Percentiles rank a stretch among this genome's conserved stretches.
Evolutionary conservation across 2,329 filamentous ascomycete genomes (phyloP).

Genomic region (Penicillium sclerotiorum): DNA sequence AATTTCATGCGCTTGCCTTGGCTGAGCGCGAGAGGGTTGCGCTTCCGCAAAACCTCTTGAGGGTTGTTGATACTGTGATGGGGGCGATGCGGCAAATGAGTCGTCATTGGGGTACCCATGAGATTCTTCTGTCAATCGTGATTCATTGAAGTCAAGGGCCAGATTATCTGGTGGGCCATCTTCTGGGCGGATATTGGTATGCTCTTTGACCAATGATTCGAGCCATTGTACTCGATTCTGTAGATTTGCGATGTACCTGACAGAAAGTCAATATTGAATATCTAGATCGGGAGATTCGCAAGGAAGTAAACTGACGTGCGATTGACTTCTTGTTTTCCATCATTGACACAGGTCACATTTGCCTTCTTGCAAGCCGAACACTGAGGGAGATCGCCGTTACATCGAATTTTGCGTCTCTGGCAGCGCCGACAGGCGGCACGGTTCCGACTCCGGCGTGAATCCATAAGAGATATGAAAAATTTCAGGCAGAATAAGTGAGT

Average conservation of each 20-base stretch:
- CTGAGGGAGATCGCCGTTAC: conserved; percentile 47
- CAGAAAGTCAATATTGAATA: background rate
- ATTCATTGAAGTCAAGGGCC: conserved; percentile 9
- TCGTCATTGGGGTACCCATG: conserved; percentile 1
- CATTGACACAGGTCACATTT: conserved; percentile 47
- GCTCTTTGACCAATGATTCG: conserved; percentile 47
- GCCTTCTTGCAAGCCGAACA: conserved; percentile 52
- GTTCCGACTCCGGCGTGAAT: conserved; percentile 34
- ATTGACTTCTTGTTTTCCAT: conserved; percentile 49
- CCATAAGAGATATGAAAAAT: conserved; percentile 17
- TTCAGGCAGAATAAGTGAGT: background rate
- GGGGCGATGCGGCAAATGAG: background rate
- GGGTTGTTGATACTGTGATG: conserved; percentile 13
- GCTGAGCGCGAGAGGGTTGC: conserved; percentile 12
- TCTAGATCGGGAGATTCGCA: background rate
- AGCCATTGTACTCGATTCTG: conserved; percentile 51
- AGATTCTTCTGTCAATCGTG: background rate
- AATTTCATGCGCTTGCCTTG: conserved; percentile 52
- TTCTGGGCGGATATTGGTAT: conserved; percentile 47
- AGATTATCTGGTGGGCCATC: too few relatives aligned
- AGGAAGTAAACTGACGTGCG: conserved; percentile 43
- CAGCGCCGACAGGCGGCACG: conserved; percentile 43
- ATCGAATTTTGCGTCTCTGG: conserved; percentile 55
- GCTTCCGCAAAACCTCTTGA: background rate
- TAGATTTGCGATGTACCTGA: conserved; percentile 42